A percentile compares a stretch with the other conserved stretches of the same genome.
Conservation (phyloP, 2,329 filamentous ascomycete genomes). For the Chaetomium olivaceum region DNA sequence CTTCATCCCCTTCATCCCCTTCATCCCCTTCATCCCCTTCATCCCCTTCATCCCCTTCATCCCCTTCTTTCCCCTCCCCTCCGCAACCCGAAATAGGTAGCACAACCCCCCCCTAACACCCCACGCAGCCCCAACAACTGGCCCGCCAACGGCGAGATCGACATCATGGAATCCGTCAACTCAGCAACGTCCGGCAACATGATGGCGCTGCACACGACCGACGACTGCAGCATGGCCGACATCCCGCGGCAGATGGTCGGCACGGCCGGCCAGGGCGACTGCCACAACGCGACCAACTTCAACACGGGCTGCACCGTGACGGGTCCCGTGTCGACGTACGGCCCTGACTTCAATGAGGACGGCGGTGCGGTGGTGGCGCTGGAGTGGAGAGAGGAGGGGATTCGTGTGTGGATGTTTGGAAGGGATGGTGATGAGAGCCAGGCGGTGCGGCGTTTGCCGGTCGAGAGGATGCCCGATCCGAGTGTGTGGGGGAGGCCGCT, state of each 20-base stretch:
- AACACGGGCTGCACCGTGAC: conserved; percentile 61
- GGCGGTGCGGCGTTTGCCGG: conserved; percentile 40
- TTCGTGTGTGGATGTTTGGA: conserved; percentile 63
- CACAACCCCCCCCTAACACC: neutral
- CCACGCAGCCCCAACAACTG: conserved; percentile 50
- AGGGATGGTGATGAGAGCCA: conserved; percentile 44
- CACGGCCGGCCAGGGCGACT: conserved; percentile 44
- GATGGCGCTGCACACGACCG: conserved; percentile 60
- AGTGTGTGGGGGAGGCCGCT: conserved; percentile 61
- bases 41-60: neutral
- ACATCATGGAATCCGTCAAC: conserved; percentile 62
- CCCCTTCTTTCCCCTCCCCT: neutral
- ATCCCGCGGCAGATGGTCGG: conserved; percentile 58
- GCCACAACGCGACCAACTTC: conserved; percentile 50
- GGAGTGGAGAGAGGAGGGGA: conserved; percentile 61
- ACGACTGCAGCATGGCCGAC: conserved; percentile 52
- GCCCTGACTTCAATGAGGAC: conserved; percentile 51
- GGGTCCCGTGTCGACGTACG: conserved; percentile 48
- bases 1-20: neutral
- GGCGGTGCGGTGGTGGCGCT: conserved; percentile 62
- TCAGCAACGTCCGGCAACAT: conserved; percentile 55
- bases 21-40: neutral
- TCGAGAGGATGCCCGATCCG: conserved; percentile 55
- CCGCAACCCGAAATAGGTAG: neutral
- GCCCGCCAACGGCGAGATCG: conserved; percentile 66